Conservation (phyloP, 108 stramenopile species). For the Schizochytrium sp. region DNA sequence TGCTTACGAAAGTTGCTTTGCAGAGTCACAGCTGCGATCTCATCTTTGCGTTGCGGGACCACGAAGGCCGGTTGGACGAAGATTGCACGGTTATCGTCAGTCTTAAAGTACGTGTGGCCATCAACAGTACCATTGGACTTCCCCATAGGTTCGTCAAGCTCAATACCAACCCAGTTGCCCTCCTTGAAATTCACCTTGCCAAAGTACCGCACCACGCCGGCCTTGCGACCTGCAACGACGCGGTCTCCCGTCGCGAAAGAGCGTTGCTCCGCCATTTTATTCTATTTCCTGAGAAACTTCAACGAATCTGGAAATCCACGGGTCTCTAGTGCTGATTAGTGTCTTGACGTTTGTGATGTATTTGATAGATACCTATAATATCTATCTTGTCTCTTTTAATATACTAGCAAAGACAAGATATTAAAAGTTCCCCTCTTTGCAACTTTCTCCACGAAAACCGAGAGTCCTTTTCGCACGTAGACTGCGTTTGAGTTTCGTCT, state of each 20-base stretch:
- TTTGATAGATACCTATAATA: neutral
- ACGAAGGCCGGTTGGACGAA: conserved; percentile 48
- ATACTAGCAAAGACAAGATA: too few species aligned
- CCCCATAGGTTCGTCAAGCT: conserved; percentile 70
- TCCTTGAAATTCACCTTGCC: conserved; percentile 32
- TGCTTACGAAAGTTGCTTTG: conserved; percentile 16
- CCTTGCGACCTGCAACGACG: neutral
- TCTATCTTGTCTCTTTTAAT: neutral
- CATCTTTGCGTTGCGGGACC: conserved; percentile 61
- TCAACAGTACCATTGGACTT: conserved; percentile 70
- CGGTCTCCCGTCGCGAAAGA: neutral
- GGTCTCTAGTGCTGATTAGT: neutral
- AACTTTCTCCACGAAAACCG: too few species aligned
- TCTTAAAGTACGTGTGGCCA: conserved; percentile 67
- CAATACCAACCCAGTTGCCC: conserved; percentile 68
- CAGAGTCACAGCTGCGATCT: conserved; percentile 16
- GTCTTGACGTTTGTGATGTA: neutral
- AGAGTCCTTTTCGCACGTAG: too few species aligned
- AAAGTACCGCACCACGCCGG: conserved; percentile 12
- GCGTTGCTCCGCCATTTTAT: neutral
- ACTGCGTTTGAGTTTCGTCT: too few species aligned
- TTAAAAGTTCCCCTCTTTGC: too few species aligned
- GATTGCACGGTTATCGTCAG: conserved; percentile 65
- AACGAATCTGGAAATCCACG: neutral
- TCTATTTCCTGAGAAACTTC: neutral